Percentiles rank a stretch among this genome's conserved stretches.
Evolutionary conservation across 345 rosid species (phyloP).

Genomic region (Rhodomyrtus tomentosa): DNA sequence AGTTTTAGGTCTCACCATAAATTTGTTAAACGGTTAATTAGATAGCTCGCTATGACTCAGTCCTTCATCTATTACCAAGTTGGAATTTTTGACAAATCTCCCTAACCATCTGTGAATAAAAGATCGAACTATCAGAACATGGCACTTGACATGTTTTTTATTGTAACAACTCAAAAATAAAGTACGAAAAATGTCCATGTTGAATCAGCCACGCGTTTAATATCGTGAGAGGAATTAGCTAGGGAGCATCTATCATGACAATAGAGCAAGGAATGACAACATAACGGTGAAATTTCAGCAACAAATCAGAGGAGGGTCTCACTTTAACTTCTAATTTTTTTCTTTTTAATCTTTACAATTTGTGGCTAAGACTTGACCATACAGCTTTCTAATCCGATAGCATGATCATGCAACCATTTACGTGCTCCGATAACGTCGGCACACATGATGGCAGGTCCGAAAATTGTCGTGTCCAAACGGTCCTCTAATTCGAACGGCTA

Average conservation of each 20-base stretch:
- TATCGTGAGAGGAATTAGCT: too few relatives aligned
- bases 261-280: too few relatives aligned
- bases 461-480: not conserved
- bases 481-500: not conserved
- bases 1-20: not conserved
- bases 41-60: not conserved
- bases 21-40: not conserved
- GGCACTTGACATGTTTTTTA: not conserved
- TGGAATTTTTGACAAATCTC: not conserved
- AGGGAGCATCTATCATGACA: too few relatives aligned
- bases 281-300: too few relatives aligned
- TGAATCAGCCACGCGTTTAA: not conserved
- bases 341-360: too few relatives aligned
- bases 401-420: too few relatives aligned
- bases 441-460: not conserved
- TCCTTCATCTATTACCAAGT: not conserved
- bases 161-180: not conserved
- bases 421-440: too few relatives aligned
- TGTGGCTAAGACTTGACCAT: too few relatives aligned
- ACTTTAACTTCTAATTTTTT: too few relatives aligned
- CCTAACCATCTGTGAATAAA: not conserved
- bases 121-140: not conserved
- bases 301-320: too few relatives aligned
- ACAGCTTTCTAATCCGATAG: too few relatives aligned
- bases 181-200: not conserved